Conservation (phyloP, 805 yeast species). For the Wickerhamomyces bisporus region DNA sequence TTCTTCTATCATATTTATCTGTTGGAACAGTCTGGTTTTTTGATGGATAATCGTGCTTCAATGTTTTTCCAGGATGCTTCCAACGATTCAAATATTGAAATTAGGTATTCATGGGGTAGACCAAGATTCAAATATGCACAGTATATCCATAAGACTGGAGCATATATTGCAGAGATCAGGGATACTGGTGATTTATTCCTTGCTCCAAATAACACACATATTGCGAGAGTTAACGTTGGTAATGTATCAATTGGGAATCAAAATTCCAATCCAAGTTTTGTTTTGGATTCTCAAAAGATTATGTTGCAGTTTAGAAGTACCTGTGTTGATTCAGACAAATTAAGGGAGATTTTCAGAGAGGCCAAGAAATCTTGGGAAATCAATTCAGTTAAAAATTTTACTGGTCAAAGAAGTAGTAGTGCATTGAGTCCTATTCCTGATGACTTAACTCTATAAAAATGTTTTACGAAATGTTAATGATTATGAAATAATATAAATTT, state of each 20-base stretch:
- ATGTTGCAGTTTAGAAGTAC: constrained; percentile 63
- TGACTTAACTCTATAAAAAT: constrained; percentile 6
- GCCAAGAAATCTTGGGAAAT: constrained; percentile 47
- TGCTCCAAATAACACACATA: constrained; percentile 84
- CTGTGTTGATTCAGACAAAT: constrained; percentile 46
- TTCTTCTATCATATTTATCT: constrained; percentile 77
- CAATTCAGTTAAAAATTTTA: constrained; percentile 27
- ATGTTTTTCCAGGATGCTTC: constrained; percentile 46
- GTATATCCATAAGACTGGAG: constrained; percentile 85
- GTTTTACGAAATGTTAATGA: too few species aligned
- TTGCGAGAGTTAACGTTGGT: constrained; percentile 61
- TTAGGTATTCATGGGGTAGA: constrained; percentile 86
- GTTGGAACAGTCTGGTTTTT: constrained; percentile 64
- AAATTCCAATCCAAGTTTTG: constrained; percentile 27
- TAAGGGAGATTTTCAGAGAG: constrained; percentile 51
- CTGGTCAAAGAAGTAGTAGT: constrained; percentile 1
- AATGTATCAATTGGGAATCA: constrained; percentile 24
- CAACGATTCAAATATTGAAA: constrained; percentile 50
- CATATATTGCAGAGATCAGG: constrained; percentile 81
- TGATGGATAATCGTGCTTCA: constrained; percentile 77
- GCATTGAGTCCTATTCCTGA: constrained; percentile 9
- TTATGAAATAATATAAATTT: too few species aligned
- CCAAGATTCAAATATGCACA: constrained; percentile 81
- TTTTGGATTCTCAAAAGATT: constrained; percentile 65
- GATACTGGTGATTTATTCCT: constrained; percentile 72